Evolutionary conservation across 768 basidiomycete species (phyloP).

Genomic region (Rhodocollybia butyracea): DNA sequence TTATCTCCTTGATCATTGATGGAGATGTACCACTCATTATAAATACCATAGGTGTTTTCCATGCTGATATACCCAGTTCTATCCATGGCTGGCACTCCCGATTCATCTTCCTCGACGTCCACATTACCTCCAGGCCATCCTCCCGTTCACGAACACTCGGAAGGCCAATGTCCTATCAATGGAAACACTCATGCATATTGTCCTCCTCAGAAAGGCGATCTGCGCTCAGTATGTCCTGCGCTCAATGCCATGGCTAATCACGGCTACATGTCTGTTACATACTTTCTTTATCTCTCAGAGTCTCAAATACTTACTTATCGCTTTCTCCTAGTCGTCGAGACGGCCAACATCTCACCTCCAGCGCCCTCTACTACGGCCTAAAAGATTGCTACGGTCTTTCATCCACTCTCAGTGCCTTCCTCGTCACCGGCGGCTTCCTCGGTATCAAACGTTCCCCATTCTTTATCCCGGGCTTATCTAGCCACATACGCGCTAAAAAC

Average conservation of each 20-base stretch:
- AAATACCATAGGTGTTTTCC: too few relatives aligned
- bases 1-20: too few relatives aligned
- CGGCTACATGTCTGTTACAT: slow-evolving; percentile 48
- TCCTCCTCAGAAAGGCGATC: slow-evolving; percentile 21
- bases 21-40: too few relatives aligned
- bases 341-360: slow-evolving; percentile 45
- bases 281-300: neutral
- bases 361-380: slow-evolving; percentile 39
- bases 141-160: slow-evolving; percentile 3
- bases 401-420: slow-evolving; percentile 40
- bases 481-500: neutral
- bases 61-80: too few relatives aligned
- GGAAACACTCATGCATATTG: slow-evolving; percentile 5
- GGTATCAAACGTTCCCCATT: slow-evolving; percentile 35
- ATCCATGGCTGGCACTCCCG: too few relatives aligned
- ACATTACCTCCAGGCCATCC: slow-evolving; percentile 8
- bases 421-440: slow-evolving; percentile 45
- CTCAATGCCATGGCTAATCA: slow-evolving; percentile 52
- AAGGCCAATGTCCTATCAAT: neutral
- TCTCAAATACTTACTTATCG: neutral
- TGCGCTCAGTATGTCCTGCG: slow-evolving; percentile 48
- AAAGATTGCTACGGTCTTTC: slow-evolving; percentile 52
- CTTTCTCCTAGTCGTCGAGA: slow-evolving; percentile 43
- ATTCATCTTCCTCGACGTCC: neutral
- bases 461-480: slow-evolving; percentile 21